Evolutionary conservation across 2,329 filamentous ascomycete genomes (phyloP).

Genomic region (Xylariaceae sp.): DNA sequence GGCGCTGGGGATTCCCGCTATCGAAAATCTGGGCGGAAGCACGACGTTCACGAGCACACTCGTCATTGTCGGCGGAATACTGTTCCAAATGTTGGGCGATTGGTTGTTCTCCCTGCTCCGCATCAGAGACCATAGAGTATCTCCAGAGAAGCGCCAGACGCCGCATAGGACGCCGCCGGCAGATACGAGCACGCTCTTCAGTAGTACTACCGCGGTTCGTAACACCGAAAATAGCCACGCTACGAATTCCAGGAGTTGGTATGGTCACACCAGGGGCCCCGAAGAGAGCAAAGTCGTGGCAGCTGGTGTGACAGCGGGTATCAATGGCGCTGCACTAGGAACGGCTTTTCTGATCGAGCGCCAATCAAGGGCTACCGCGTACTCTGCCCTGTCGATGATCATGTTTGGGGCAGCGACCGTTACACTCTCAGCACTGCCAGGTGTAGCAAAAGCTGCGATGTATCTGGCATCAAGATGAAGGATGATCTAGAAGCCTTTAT

Average conservation of each 20-base stretch:
- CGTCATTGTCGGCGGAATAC: conserved; percentile 30
- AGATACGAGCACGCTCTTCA: not conserved
- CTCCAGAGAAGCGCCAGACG: not conserved
- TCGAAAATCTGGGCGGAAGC: conserved; percentile 27
- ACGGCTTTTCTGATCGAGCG: conserved; percentile 55
- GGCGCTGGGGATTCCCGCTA: conserved; percentile 28
- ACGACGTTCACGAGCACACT: conserved; percentile 29
- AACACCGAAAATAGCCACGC: conserved; percentile 7
- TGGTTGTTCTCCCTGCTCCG: conserved; percentile 25
- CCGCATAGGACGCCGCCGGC: not conserved
- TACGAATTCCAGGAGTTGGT: not conserved
- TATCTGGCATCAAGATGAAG: conserved; percentile 29
- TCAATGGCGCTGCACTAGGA: conserved; percentile 59
- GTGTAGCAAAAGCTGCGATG: conserved; percentile 39
- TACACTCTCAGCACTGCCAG: conserved; percentile 47
- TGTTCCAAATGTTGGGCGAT: conserved; percentile 31
- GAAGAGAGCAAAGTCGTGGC: conserved; percentile 39
- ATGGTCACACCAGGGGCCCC: not conserved
- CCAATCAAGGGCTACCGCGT: conserved; percentile 49
- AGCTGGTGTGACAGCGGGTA: conserved; percentile 49
- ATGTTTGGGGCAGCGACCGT: conserved; percentile 55
- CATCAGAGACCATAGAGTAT: conserved; percentile 21
- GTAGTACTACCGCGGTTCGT: not conserved
- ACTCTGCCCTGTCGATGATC: conserved; percentile 55
- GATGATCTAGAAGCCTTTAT: too few relatives aligned